phyloP scores from a whole-genome alignment of 352 stramenopile genomes.

The Pythium dissimile region DNA sequence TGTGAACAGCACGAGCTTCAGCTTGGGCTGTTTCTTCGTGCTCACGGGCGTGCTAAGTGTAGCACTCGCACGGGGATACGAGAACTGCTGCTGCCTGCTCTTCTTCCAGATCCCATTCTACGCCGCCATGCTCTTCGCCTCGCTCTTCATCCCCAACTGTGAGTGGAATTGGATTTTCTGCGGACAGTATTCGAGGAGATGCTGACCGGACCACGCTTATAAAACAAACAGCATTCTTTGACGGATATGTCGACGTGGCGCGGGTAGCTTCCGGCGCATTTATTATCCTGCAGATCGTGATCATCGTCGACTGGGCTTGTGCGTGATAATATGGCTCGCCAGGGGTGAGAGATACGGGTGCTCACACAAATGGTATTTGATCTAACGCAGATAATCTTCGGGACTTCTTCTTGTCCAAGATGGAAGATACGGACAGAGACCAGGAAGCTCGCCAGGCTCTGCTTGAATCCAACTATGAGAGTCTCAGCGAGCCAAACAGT shows the following conservation, averaged over 20 bases:
- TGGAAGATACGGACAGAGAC: slow-evolving; percentile 56
- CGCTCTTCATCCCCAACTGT: slow-evolving; percentile 73
- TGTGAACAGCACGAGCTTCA: slow-evolving; percentile 59
- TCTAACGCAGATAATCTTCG: slow-evolving; percentile 48
- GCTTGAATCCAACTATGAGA: slow-evolving; percentile 32
- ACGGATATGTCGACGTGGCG: slow-evolving; percentile 57
- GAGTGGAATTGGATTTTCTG: no score
- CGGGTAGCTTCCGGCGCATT: slow-evolving; percentile 59
- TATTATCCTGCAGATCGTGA: slow-evolving; percentile 76
- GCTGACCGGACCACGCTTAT: no score
- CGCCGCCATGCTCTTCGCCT: slow-evolving; percentile 37
- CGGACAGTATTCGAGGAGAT: no score
- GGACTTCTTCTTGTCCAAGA: slow-evolving; percentile 67
- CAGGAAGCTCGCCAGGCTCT: slow-evolving; percentile 48
- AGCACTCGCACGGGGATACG: slow-evolving; percentile 37
- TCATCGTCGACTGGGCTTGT: slow-evolving; percentile 78
- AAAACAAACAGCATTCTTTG: slow-evolving; percentile 74
- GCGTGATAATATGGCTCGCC: no score
- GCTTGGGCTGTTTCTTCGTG: slow-evolving; percentile 61
- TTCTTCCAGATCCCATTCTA: slow-evolving; percentile 69
- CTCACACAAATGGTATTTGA: no score
- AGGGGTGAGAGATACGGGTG: no score
- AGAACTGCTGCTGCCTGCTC: slow-evolving; percentile 62
- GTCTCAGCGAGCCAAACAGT: background rate
- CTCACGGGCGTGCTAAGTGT: slow-evolving; percentile 53